Evolutionary conservation across 306 rosid genomes (phyloP), one percentile per base, ranked within the genome.

Genomic region (Gastrolobium bilobum): DNA sequence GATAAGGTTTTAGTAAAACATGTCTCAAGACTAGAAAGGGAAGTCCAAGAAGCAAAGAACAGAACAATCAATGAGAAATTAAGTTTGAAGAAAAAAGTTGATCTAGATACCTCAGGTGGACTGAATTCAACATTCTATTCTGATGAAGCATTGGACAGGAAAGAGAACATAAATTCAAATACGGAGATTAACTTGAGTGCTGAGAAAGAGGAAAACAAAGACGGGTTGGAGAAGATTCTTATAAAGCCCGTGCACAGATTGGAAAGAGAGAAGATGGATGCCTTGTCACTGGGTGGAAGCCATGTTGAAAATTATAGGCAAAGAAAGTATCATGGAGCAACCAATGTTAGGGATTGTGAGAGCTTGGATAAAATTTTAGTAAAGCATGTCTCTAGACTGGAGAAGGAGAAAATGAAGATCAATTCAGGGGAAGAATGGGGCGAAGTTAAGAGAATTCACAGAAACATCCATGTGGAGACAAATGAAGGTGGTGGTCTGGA

Each of bases 1-100:
- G 99, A 95, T 39, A 89, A 90, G 89, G 83, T 87, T 81, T 87
- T 95, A 11, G 94, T 93, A 63, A 95, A 91, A 84, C 96, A 71
- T 76, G 92, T 91, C 52, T 90, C 98, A 6, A 86, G 93, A 82
- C 91, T 93, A 29, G 98, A 93, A 80, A 95, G 75, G 72, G 98
- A 89, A 68, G 93, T 95, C 50, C 92, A 87, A 84, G 98, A 93
- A 84, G 96, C 97, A 8, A 93, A 85, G 81, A 84, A 56, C 87
- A 84, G 89, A 85, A 68, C 83, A 68, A 80, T 67, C 75, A 75
- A 38, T 5, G 87, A 86, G 59, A 42, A 64, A 29, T 64, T 1
- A 44, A 70, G 59, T 35, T 47, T 71, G 78, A 83, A 74, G 75
- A 71, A 81, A 76, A 76, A 81, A 73, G 35, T 52, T 57, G 71